phyloP scores from a whole-genome alignment of 1,284 basidiomycete genomes.

The Pisolithus thermaeus region DNA sequence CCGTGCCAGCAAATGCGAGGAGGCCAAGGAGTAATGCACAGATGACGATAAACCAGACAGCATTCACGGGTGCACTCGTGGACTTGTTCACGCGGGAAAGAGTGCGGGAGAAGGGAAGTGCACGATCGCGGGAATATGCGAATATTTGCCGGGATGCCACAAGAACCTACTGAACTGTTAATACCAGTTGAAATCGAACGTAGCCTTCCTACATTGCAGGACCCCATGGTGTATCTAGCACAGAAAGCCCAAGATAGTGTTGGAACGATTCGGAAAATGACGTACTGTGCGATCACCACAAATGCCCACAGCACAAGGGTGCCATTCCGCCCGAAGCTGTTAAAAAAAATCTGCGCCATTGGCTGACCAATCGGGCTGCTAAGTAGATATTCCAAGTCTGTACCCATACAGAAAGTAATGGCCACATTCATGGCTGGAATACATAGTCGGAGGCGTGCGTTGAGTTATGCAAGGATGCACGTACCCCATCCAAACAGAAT shows the following conservation, averaged over 20 bases:
- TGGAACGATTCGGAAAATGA: not conserved
- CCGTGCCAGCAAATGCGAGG: conserved; percentile 20
- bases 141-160: conserved; percentile 54
- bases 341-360: conserved; percentile 30
- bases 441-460: not conserved
- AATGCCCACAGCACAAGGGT: conserved; percentile 19
- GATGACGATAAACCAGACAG: conserved; percentile 24
- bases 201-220: conserved; percentile 18
- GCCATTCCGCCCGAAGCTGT: conserved; percentile 19
- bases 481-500: conserved; percentile 21
- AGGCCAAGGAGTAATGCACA: conserved; percentile 24
- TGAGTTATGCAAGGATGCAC: not conserved
- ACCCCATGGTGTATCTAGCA: conserved; percentile 45
- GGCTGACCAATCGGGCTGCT: conserved; percentile 37
- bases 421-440: conserved; percentile 19
- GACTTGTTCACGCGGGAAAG: conserved; percentile 19
- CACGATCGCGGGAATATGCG: conserved; percentile 47
- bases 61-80: conserved; percentile 29
- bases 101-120: conserved; percentile 17
- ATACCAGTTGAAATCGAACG: conserved; percentile 18
- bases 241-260: not conserved
- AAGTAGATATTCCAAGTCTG: conserved; percentile 33
- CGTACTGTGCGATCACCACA: conserved; percentile 25
- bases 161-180: conserved; percentile 18
- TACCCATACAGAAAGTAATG: conserved; percentile 31